These are phyloP conservation scores for Plasmodium yoelii DNA, from an alignment of 169 alveolate species.

Conservation along the genomic window DNA sequence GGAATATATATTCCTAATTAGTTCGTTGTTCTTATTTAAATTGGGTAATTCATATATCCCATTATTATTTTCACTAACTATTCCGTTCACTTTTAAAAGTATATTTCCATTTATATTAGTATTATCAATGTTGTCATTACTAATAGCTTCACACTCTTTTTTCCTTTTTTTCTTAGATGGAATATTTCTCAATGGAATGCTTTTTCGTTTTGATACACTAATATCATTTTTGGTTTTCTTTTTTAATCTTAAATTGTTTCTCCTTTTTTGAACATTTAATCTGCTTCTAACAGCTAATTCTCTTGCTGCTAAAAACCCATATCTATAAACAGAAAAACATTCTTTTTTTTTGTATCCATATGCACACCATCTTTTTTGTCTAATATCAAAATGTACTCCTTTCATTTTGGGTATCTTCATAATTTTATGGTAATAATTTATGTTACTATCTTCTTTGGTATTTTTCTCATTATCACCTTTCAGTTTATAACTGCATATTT, in stretches of 20 bases:
- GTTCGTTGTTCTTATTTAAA: too few relatives aligned
- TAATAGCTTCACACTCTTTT: background rate
- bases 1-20: too few relatives aligned
- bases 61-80: too few relatives aligned
- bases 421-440: conserved; percentile 25
- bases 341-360: conserved; percentile 75
- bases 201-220: background rate
- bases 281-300: conserved; percentile 72
- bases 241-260: conserved; percentile 32
- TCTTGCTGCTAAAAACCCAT: conserved; percentile 73
- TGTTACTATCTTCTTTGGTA: conserved; percentile 10
- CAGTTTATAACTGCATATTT: conserved; percentile 4
- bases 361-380: conserved; percentile 77
- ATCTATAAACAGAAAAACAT: conserved; percentile 69
- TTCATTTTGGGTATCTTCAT: conserved; percentile 73
- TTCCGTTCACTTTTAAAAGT: background rate
- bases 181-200: background rate
- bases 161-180: background rate
- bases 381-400: conserved; percentile 74
- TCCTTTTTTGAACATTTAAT: conserved; percentile 58
- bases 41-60: too few relatives aligned
- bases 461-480: conserved; percentile 3
- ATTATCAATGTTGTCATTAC: background rate
- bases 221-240: conserved; percentile 20
- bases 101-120: background rate